Conservation (phyloP, 441 rosid species). For the Aquilaria agallochum region DNA sequence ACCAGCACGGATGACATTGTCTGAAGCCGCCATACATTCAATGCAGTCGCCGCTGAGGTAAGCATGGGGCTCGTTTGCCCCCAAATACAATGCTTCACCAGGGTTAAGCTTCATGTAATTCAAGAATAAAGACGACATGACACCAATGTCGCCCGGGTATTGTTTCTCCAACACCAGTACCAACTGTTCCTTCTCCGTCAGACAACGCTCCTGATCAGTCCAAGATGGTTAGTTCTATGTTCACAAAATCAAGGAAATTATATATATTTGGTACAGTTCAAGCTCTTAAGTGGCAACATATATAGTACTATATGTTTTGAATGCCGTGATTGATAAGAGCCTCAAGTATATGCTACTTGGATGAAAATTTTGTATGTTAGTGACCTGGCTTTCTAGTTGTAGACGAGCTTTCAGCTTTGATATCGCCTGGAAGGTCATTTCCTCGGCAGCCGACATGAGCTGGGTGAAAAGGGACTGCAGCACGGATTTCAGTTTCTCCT, state of each 20-base stretch:
- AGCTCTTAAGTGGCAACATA: neutral
- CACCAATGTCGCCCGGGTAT: conserved; percentile 35
- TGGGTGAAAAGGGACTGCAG: conserved; percentile 27
- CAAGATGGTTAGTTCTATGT: neutral
- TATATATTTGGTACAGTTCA: neutral
- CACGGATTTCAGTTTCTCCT: conserved; percentile 18
- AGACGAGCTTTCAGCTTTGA: conserved; percentile 24
- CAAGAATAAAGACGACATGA: conserved; percentile 33
- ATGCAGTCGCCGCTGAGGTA: conserved; percentile 39
- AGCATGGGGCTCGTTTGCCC: conserved; percentile 38
- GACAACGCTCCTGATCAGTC: conserved; percentile 19
- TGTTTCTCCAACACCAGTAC: conserved; percentile 32
- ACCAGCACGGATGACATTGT: conserved; percentile 41
- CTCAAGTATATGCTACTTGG: too few relatives aligned
- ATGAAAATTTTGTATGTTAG: too few relatives aligned
- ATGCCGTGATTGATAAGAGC: too few relatives aligned
- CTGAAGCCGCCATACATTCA: conserved; percentile 37
- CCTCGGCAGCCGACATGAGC: conserved; percentile 24
- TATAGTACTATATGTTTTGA: too few relatives aligned
- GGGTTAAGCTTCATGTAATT: conserved; percentile 36
- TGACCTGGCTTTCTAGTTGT: conserved; percentile 23
- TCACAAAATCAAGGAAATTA: neutral
- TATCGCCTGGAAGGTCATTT: conserved; percentile 13
- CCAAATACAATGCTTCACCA: conserved; percentile 35
- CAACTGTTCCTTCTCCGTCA: conserved; percentile 32